Evolutionary conservation across 768 basidiomycete genomes (phyloP), one percentile per base, ranked within the genome.

Genomic region (Tulasnella calospora): DNA sequence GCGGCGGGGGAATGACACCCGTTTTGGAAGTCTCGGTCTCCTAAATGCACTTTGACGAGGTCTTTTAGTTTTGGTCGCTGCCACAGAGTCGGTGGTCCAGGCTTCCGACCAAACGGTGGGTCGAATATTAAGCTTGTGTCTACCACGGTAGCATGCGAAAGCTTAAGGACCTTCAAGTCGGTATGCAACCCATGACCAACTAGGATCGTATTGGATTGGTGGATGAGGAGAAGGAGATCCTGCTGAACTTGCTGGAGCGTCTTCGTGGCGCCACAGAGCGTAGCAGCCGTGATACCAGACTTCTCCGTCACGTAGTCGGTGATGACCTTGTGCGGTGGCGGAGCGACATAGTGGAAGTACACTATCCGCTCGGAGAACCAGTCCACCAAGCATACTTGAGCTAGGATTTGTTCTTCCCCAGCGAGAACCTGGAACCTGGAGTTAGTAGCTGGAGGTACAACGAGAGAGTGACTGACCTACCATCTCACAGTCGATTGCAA

Each of bases 401-500:
- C 35, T n/a, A 72, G 27, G n/a, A 72, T 46, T 19, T 40, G 44
- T 17, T 72, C 71, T 12, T 72, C 71, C 0, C 71, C 71, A 3
- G 38, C 36, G 38, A 72, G 21, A 12, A 72, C 71, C 71, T 72
- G 7, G n/a, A 19, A 1, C 23, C 12, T 1, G 17, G 12, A 38
- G 44, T 72, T 10, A 72, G 71, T 2, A 61, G n/a, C 35, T 19
- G 71, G 71, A 3, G 3, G 0, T 72, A 3, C 8, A 23, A 21
- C 38, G 17, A 30, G 44, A 2, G 3, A 5, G 23, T 38, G 30
- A 27, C 2, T 27, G 7, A 72, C 71, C 6, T 40, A 72, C 71
- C 71, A 72, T 72, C 33, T 72, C 71, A 19, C 71, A 72, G n/a
- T 72, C 71, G 19, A 72, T 72, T 36, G 71, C 71, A 5, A 72